Evolutionary conservation across 768 basidiomycete genomes (phyloP), one percentile per base, ranked within the genome.

Genomic region (Boletus pseudopeckii): DNA sequence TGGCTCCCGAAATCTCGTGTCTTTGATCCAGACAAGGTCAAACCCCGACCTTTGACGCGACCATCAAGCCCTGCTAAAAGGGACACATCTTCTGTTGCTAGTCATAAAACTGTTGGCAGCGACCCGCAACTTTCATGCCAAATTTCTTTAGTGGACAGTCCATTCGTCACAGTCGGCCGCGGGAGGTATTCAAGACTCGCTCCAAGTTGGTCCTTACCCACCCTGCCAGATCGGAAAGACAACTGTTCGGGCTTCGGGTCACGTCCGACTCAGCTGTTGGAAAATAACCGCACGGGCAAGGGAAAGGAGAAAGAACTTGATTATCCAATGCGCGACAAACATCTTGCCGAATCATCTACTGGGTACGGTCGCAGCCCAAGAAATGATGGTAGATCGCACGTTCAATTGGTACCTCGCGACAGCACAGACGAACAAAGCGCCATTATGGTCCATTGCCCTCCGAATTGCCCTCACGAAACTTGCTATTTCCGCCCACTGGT

Each of bases 11-110:
- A 49, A 42, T 30, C 59, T 20, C 69, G 59, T 9, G 14, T 50
- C 30, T 71, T 67, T 40, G 55, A 71, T 47, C 63, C 67, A 14
- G 56, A 52, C 53, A 67, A 61, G 43, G 48, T 71, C 41, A 69
- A 69, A 44, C 40, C 53, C 38, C 45, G 58, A 48, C 58, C 65
- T 38, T 30, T 34, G 45, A 63, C 63, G 28, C 60, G 65, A 36
- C 51, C 67, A 13, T 45, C 67, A n/a, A 67, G 64, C 41, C 64
- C 64, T 17, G 37, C 13, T 4, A 69, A 67, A 42, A 28, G 11
- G 13, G 8, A 18, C 18, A 17, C 18, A 9, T 48, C 48, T 3
- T 4, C 50, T 44, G 5, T 44, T 5, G 33, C 48, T 14, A 41
- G 42, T 22, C 53, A 52, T 2, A 37, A 55, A 37, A 44, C 41